A percentile compares a stretch with the other conserved stretches of the same genome.
phyloP scores from a whole-genome alignment of 164 flowering plant species.

The Piper longum region DNA sequence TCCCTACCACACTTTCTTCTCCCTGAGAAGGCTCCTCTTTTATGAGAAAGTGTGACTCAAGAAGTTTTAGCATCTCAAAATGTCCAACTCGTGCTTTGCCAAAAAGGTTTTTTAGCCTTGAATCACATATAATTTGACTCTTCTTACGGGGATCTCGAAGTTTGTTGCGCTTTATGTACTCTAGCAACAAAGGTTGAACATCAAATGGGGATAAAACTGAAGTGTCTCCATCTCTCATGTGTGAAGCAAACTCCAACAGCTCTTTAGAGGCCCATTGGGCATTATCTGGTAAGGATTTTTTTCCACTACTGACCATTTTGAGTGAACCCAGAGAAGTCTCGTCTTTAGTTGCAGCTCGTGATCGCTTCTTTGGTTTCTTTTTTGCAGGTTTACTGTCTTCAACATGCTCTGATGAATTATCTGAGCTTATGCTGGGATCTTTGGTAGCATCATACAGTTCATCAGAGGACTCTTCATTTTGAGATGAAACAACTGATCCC shows the following conservation, averaged over 20 bases:
- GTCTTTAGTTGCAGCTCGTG: slow-evolving; percentile 23
- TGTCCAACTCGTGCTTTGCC: slow-evolving; percentile 85
- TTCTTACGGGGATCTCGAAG: slow-evolving; percentile 85
- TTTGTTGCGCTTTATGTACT: slow-evolving; percentile 68
- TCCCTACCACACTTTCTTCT: slow-evolving; percentile 52
- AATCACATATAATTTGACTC: slow-evolving; percentile 83
- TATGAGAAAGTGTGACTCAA: slow-evolving; percentile 67
- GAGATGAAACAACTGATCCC: slow-evolving; percentile 29
- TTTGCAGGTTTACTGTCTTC: slow-evolving; percentile 32
- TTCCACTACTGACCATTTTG: slow-evolving; percentile 11
- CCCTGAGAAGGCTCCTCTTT: slow-evolving; percentile 34
- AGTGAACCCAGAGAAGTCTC: slow-evolving; percentile 16
- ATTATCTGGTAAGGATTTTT: slow-evolving; percentile 18
- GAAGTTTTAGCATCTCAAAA: slow-evolving; percentile 94
- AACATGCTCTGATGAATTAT: slow-evolving; percentile 27
- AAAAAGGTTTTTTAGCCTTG: slow-evolving; percentile 63
- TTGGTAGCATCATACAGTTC: slow-evolving; percentile 32
- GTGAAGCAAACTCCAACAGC: slow-evolving; percentile 79
- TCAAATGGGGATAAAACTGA: slow-evolving; percentile 68
- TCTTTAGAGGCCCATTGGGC: slow-evolving; percentile 86
- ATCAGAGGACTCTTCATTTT: slow-evolving; percentile 32
- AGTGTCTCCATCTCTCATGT: slow-evolving; percentile 72
- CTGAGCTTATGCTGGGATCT: slow-evolving; percentile 47
- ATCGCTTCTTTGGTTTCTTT: slow-evolving; percentile 39
- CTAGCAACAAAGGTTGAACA: slow-evolving; percentile 70